A percentile compares a stretch with the other conserved stretches of the same genome.
Conservation (phyloP, 106 monocot species). For the Allium fistulosum region DNA sequence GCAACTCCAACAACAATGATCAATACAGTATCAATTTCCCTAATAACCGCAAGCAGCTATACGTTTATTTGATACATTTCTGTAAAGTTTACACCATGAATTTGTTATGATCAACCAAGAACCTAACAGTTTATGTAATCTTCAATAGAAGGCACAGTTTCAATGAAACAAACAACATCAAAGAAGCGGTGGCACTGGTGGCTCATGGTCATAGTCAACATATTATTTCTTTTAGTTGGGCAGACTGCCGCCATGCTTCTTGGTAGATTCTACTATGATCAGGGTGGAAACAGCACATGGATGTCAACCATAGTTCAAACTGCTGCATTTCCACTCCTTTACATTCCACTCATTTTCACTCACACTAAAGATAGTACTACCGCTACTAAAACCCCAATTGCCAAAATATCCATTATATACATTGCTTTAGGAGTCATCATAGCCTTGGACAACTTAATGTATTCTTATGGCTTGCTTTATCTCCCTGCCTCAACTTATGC, state of each 20-base stretch:
- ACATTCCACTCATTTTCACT: constrained; percentile 11
- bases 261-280: constrained; percentile 45
- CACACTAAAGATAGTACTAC: background rate
- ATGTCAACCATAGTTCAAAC: constrained; percentile 40
- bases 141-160: too few relatives aligned
- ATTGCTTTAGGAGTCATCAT: constrained; percentile 12
- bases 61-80: too few relatives aligned
- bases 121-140: too few relatives aligned
- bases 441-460: constrained; percentile 28
- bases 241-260: constrained; percentile 36
- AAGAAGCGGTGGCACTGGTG: constrained; percentile 29
- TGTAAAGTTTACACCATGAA: too few relatives aligned
- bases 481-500: constrained; percentile 32
- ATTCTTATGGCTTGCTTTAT: constrained; percentile 31
- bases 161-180: too few relatives aligned
- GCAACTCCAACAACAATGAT: too few relatives aligned
- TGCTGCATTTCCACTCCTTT: constrained; percentile 29
- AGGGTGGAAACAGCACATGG: constrained; percentile 54
- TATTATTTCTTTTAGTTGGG: constrained; percentile 38
- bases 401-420: constrained; percentile 14
- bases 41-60: too few relatives aligned
- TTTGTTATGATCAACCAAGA: too few relatives aligned
- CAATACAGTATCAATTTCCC: too few relatives aligned
- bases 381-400: background rate
- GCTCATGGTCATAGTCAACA: constrained; percentile 22